Evolutionary conservation across 192 early-diverging fungal species (phyloP).

Genomic region (Funneliformis mosseae): DNA sequence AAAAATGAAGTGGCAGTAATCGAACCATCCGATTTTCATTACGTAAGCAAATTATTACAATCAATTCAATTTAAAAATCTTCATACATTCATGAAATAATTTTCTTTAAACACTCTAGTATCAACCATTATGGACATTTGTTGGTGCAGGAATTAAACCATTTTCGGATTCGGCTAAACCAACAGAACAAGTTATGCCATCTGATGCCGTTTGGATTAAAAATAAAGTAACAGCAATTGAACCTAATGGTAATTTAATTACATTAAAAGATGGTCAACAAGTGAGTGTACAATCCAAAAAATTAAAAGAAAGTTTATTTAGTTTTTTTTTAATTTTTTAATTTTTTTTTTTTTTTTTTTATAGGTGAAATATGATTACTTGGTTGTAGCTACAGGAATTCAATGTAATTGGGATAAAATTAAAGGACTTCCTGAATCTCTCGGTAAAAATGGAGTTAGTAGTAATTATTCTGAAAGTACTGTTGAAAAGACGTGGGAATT

Average conservation of each 20-base stretch:
- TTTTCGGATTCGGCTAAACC: conserved; percentile 69
- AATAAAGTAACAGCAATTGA: conserved; percentile 69
- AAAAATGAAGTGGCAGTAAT: conserved; percentile 70
- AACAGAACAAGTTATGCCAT: conserved; percentile 71
- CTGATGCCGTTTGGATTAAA: conserved; percentile 74
- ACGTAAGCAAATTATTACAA: conserved; percentile 46
- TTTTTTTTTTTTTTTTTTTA: not conserved
- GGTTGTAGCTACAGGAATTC: conserved; percentile 78
- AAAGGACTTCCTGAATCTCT: conserved; percentile 73
- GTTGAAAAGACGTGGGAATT: conserved; percentile 78
- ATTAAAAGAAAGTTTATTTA: conserved; percentile 9
- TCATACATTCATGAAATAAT: not conserved
- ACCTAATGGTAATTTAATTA: conserved; percentile 70
- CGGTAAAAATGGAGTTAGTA: conserved; percentile 80
- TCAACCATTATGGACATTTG: conserved; percentile 91
- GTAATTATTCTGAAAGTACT: conserved; percentile 76
- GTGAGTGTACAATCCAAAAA: conserved; percentile 34
- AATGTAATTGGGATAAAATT: conserved; percentile 75
- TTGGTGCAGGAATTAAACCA: conserved; percentile 82
- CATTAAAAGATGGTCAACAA: conserved; percentile 62
- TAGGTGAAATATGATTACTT: conserved; percentile 60
- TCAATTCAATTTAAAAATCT: not conserved
- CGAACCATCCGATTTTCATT: conserved; percentile 71
- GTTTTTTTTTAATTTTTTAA: not conserved
- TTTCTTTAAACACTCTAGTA: conserved; percentile 47